Percentiles rank a stretch among this genome's conserved stretches.
phyloP scores from a whole-genome alignment of 768 basidiomycete genomes.

The Pleurotus cornucopiae region DNA sequence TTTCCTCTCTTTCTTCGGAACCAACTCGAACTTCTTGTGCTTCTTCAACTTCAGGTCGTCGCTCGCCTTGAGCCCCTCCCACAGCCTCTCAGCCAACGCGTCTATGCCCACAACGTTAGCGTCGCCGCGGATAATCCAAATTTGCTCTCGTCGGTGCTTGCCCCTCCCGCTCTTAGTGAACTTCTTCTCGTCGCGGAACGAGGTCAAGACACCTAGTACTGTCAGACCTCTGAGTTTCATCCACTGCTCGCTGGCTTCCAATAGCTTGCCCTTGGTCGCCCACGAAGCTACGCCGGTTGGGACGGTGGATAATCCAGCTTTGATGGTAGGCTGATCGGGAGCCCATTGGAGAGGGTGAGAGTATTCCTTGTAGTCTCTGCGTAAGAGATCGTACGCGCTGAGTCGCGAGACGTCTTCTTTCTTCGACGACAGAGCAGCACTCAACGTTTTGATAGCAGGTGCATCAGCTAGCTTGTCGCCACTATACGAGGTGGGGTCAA shows the following conservation, averaged over 20 bases:
- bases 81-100: slow-evolving; percentile 44
- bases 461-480: slow-evolving; percentile 30
- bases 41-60: slow-evolving; percentile 49
- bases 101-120: slow-evolving; percentile 26
- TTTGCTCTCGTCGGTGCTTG: slow-evolving; percentile 64
- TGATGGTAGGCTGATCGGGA: slow-evolving; percentile 33
- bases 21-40: slow-evolving; percentile 36
- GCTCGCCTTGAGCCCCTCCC: slow-evolving; percentile 55
- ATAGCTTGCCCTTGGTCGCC: slow-evolving; percentile 40
- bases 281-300: slow-evolving; percentile 63
- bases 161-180: slow-evolving; percentile 31
- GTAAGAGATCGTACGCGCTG: slow-evolving; percentile 69
- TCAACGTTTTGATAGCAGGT: slow-evolving; percentile 44
- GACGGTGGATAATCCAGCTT: slow-evolving; percentile 79
- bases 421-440: slow-evolving; percentile 41
- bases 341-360: slow-evolving; percentile 42
- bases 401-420: slow-evolving; percentile 72
- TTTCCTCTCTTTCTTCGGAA: slow-evolving; percentile 21
- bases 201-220: slow-evolving; percentile 78
- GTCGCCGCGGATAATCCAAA: slow-evolving; percentile 55
- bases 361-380: slow-evolving; percentile 97
- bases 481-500: slow-evolving; percentile 17
- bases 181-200: slow-evolving; percentile 48
- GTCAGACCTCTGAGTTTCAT: slow-evolving; percentile 62
- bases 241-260: slow-evolving; percentile 44